Conservation (phyloP, 306 rosid genomes). For the Cotoneaster glaucophyllus region DNA sequence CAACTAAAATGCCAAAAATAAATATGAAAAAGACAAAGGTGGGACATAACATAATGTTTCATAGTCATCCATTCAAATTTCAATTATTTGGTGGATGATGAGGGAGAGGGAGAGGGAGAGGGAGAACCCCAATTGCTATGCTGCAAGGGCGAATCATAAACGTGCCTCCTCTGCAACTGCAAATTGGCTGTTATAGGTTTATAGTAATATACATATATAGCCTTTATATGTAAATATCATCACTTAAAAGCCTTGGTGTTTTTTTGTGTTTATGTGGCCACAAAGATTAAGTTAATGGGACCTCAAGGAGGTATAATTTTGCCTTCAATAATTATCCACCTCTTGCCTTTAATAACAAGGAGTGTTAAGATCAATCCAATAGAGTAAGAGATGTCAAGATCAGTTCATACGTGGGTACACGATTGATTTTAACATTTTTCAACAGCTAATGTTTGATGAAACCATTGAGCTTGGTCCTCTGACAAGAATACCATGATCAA, state of each 20-base stretch:
- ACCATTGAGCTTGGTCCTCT: not conserved
- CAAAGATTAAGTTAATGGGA: not conserved
- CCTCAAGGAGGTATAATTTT: too few relatives aligned
- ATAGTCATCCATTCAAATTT: not conserved
- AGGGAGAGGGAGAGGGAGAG: not conserved
- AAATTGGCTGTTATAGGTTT: not conserved
- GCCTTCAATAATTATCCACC: too few relatives aligned
- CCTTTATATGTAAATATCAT: not conserved
- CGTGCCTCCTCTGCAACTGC: constrained; percentile 1
- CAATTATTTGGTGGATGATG: not conserved
- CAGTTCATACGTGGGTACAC: not conserved
- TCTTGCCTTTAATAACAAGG: too few relatives aligned
- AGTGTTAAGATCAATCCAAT: not conserved
- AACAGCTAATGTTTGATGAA: not conserved
- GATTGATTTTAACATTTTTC: not conserved
- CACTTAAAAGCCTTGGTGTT: not conserved
- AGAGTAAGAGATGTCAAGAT: not conserved
- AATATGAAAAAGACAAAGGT: not conserved
- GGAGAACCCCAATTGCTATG: not conserved
- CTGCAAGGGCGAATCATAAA: not conserved
- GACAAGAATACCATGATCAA: not conserved
- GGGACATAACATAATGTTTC: not conserved
- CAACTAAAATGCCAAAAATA: too few relatives aligned
- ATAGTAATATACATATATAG: not conserved
- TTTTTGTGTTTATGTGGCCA: not conserved